A percentile compares a stretch with the other conserved stretches of the same genome.
Conservation (phyloP, 768 basidiomycete species). For the Austroboletus festivus region DNA sequence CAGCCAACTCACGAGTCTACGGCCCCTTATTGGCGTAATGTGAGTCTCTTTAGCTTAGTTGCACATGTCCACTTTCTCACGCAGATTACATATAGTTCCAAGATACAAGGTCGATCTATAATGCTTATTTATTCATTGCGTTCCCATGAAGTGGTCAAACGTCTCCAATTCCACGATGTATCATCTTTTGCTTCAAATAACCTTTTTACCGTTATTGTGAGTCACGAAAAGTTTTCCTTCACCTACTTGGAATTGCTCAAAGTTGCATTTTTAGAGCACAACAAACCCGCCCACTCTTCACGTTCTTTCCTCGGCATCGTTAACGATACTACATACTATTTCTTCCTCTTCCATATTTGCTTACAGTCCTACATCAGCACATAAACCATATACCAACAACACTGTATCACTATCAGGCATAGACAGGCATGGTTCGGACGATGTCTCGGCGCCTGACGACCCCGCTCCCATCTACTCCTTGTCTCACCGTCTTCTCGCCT, state of each 20-base stretch:
- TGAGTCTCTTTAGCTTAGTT: constrained; percentile 17
- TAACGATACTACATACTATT: constrained; percentile 50
- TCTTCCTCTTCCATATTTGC: constrained; percentile 44
- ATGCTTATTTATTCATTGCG: constrained; percentile 47
- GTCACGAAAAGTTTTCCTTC: constrained; percentile 22
- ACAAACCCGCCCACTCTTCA: constrained; percentile 51
- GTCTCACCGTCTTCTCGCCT: constrained; percentile 62
- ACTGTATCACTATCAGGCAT: constrained; percentile 40
- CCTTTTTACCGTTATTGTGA: constrained; percentile 56
- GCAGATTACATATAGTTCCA: constrained; percentile 19
- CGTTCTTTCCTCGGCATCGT: constrained; percentile 54
- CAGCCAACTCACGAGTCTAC: constrained; percentile 32
- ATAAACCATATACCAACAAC: constrained; percentile 35
- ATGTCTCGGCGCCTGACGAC: constrained; percentile 12
- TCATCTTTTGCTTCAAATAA: constrained; percentile 44
- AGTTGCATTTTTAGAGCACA: constrained; percentile 46
- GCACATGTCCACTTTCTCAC: constrained; percentile 4
- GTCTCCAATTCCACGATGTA: constrained; percentile 41
- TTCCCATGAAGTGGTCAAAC: constrained; percentile 50
- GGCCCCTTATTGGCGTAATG: constrained; percentile 36
- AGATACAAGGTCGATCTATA: constrained; percentile 17
- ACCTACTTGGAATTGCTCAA: neutral
- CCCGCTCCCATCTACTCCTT: constrained; percentile 57
- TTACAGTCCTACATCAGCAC: constrained; percentile 37
- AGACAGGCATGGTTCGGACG: constrained; percentile 24